phyloP scores from a whole-genome alignment of 805 yeast species.

The Kodamaea jinghongensis region DNA sequence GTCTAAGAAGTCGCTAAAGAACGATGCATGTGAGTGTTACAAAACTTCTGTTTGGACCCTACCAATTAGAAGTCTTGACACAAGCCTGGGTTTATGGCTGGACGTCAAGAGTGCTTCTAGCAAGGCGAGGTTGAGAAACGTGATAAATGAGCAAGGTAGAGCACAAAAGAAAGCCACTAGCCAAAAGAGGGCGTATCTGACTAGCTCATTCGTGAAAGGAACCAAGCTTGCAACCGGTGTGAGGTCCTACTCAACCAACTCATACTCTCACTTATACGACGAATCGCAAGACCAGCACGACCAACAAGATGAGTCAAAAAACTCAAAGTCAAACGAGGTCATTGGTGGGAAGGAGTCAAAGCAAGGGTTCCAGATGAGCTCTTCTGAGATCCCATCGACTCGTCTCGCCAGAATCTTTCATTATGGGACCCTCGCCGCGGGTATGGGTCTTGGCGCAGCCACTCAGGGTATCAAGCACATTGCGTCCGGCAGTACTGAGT shows the following conservation, averaged over 20 bases:
- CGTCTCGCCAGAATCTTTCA: constrained; percentile 88
- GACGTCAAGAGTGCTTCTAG: neutral
- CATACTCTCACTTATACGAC: neutral
- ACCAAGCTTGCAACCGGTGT: neutral
- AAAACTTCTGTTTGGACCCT: constrained; percentile 18
- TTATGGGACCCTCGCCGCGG: constrained; percentile 90
- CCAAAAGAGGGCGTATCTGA: no score
- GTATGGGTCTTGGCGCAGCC: constrained; percentile 82
- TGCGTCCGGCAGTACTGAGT: constrained; percentile 42
- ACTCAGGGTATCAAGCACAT: constrained; percentile 70
- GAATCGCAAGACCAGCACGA: neutral
- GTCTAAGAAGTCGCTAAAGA: constrained; percentile 15
- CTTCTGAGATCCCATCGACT: constrained; percentile 79
- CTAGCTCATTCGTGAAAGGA: no score
- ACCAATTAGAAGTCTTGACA: constrained; percentile 21
- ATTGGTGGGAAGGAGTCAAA: constrained; percentile 5
- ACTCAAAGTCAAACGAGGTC: neutral
- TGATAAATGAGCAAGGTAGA: neutral
- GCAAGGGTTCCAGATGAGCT: constrained; percentile 17
- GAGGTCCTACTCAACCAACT: constrained; percentile 9
- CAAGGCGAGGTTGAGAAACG: neutral
- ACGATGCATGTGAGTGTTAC: constrained; percentile 22
- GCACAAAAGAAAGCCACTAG: neutral
- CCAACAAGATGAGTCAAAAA: neutral
- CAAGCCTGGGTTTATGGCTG: constrained; percentile 24